Percentiles rank a stretch among this genome's conserved stretches.
These are phyloP conservation scores for Scortechinia acanthostroma DNA, from an alignment of 2,329 filamentous ascomycete species.

Conservation along the genomic window DNA sequence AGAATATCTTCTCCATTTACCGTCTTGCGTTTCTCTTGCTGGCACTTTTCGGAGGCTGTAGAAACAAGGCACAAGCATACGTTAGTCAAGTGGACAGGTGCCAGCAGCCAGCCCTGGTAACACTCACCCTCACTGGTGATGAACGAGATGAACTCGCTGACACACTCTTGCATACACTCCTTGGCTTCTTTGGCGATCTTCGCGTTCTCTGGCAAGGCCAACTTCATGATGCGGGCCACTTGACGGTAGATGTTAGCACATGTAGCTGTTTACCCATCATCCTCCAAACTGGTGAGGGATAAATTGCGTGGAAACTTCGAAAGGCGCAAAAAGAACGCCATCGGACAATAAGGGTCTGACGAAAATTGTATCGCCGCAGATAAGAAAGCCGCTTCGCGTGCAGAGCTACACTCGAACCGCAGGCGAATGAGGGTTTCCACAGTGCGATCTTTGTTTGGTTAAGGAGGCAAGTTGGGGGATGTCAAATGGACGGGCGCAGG, in stretches of 20 bases:
- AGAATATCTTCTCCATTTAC: conserved; percentile 98
- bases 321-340: conserved; percentile 17
- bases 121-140: conserved; percentile 93
- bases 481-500: not conserved
- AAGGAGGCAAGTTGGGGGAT: no score
- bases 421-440: no score
- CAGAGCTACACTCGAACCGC: no score
- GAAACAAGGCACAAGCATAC: conserved; percentile 13
- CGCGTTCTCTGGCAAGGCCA: conserved; percentile 90
- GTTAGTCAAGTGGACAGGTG: conserved; percentile 8
- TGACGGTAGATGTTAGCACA: conserved; percentile 94
- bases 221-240: conserved; percentile 99
- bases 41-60: conserved; percentile 94
- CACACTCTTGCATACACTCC: conserved; percentile 99
- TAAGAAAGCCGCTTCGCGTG: no score
- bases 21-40: conserved; percentile 98
- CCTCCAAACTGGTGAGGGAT: conserved; percentile 37
- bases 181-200: conserved; percentile 99
- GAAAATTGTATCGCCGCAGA: no score
- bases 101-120: conserved; percentile 4
- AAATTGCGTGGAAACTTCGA: conserved; percentile 38
- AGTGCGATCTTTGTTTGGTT: no score
- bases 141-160: conserved; percentile 99
- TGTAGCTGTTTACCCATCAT: conserved; percentile 43
- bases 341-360: no score